Evolutionary conservation across 495 filamentous ascomycete genomes (phyloP).

Genomic region (Aspergillus egyptiacus): DNA sequence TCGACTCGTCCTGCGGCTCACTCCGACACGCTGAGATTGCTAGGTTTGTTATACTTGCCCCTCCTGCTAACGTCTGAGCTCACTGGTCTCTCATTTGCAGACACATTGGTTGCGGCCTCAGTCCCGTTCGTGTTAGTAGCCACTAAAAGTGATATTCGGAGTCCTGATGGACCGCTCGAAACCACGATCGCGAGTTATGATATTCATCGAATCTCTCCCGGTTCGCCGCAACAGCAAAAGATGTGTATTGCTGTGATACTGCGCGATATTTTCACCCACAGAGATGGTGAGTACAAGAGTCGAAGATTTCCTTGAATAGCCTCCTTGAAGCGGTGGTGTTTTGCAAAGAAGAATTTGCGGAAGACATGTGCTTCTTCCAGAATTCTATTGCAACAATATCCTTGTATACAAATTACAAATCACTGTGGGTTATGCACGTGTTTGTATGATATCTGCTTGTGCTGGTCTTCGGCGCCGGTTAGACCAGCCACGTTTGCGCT

Average conservation of each 20-base stretch:
- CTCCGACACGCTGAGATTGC: slow-evolving; percentile 56
- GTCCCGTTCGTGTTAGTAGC: slow-evolving; percentile 74
- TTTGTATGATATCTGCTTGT: slow-evolving; percentile 1
- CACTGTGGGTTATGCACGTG: background rate
- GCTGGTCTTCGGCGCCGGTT: slow-evolving; percentile 18
- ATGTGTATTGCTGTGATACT: slow-evolving; percentile 74
- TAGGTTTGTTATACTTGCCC: slow-evolving; percentile 34
- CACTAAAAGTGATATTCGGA: slow-evolving; percentile 77
- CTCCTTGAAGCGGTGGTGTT: background rate
- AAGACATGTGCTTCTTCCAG: no score
- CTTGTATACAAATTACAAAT: slow-evolving; percentile 6
- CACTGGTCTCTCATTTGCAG: slow-evolving; percentile 36
- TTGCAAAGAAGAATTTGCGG: background rate
- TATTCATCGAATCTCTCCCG: slow-evolving; percentile 64
- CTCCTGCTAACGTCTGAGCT: background rate
- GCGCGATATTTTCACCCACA: slow-evolving; percentile 55
- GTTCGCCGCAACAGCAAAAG: slow-evolving; percentile 66
- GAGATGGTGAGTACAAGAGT: slow-evolving; percentile 54
- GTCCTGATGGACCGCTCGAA: slow-evolving; percentile 38
- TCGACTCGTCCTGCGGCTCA: slow-evolving; percentile 69
- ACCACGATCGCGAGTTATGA: slow-evolving; percentile 55
- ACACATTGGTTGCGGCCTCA: slow-evolving; percentile 57
- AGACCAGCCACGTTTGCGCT: slow-evolving; percentile 28
- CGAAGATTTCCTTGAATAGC: background rate
- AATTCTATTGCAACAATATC: slow-evolving; percentile 4